Evolutionary conservation across 305 asterid species (phyloP).

Genomic region (Rubia tinctorum): DNA sequence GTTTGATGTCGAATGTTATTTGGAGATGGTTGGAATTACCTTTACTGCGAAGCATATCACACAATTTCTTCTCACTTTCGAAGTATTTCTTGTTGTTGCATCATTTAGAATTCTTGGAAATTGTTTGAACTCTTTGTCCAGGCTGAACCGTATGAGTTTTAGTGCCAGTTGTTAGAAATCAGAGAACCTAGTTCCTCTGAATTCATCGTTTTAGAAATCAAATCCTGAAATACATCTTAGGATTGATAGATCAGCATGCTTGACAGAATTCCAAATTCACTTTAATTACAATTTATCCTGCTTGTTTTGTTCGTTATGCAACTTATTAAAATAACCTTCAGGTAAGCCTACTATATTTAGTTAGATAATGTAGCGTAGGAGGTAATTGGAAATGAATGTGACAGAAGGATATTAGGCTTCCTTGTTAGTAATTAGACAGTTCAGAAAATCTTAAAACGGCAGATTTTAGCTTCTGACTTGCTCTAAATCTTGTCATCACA

Average conservation of each 20-base stretch:
- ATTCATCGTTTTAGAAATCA: background rate
- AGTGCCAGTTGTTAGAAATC: too few species aligned
- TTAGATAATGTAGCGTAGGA: background rate
- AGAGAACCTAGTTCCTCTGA: background rate
- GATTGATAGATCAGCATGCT: background rate
- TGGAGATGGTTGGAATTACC: background rate
- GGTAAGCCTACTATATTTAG: background rate
- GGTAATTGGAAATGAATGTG: background rate
- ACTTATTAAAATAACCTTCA: background rate
- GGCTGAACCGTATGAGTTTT: background rate
- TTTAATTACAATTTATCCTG: too few species aligned
- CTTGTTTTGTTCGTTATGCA: background rate
- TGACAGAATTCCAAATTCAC: background rate
- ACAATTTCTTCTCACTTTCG: background rate
- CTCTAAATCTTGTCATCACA: too few species aligned
- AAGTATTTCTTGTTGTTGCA: background rate
- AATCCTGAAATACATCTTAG: background rate
- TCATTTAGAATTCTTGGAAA: too few species aligned
- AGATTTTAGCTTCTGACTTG: too few species aligned
- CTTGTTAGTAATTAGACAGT: background rate
- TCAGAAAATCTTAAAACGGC: too few species aligned
- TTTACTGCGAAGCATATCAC: background rate
- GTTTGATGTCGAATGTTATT: background rate
- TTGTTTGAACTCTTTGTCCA: background rate
- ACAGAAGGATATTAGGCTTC: too few species aligned